Conservation (phyloP, 1,284 basidiomycete genomes). For the Takashimella koratensis region DNA sequence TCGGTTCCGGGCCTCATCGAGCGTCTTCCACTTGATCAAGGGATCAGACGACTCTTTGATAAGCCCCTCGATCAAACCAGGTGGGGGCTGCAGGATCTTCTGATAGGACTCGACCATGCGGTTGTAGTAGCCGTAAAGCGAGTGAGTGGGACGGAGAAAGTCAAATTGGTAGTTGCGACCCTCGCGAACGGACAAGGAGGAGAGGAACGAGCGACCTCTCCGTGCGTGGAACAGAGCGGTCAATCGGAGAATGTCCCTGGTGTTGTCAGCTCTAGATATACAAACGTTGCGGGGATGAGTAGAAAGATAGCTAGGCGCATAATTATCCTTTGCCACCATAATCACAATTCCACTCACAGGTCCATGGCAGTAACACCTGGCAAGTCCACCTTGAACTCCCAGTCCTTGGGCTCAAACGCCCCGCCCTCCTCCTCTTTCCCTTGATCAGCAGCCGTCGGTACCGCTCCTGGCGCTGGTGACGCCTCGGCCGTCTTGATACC, state of each 20-base stretch:
- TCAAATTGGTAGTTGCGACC: conserved; percentile 97
- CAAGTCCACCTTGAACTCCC: conserved; percentile 82
- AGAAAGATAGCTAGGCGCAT: too few species aligned
- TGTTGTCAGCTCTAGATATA: conserved; percentile 26
- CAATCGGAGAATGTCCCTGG: conserved; percentile 79
- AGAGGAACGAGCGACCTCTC: conserved; percentile 81
- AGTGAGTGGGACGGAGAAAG: conserved; percentile 91
- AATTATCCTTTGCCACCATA: too few species aligned
- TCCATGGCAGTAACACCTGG: conserved; percentile 88
- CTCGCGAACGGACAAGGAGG: conserved; percentile 79
- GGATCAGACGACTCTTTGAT: conserved; percentile 59
- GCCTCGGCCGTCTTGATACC: conserved; percentile 28
- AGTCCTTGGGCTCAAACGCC: conserved; percentile 69
- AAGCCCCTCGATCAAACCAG: conserved; percentile 67
- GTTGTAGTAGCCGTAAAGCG: conserved; percentile 95
- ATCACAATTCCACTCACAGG: conserved; percentile 67
- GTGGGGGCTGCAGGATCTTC: conserved; percentile 79
- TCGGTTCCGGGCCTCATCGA: conserved; percentile 72
- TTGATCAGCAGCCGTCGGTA: conserved; percentile 12
- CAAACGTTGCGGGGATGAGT: too few species aligned
- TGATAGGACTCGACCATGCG: conserved; percentile 94
- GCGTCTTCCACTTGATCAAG: conserved; percentile 64
- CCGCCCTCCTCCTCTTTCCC: conserved; percentile 53
- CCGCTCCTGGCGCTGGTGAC: conserved; percentile 16
- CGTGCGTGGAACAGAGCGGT: conserved; percentile 95